A percentile compares a stretch with the other conserved stretches of the same genome.
phyloP scores from a whole-genome alignment of 73 alveolate species.

The Paramecium pentaurelia region DNA sequence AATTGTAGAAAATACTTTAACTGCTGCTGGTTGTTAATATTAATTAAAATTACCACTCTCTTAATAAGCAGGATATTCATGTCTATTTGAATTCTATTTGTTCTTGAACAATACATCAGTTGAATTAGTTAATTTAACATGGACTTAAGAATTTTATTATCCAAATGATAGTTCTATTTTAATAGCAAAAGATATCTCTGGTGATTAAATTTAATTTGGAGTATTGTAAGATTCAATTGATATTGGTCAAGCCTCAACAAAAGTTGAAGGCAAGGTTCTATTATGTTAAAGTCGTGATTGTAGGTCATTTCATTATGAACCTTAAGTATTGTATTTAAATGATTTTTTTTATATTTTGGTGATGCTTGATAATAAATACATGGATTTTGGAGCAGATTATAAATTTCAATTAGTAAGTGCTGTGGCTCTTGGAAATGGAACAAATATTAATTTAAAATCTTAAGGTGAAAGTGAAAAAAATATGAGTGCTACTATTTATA shows the following conservation, averaged over 20 bases:
- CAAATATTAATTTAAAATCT: neutral
- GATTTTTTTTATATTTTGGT: neutral
- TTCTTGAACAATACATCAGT: neutral
- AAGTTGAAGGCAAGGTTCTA: neutral
- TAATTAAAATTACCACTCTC: neutral
- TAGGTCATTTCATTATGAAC: neutral
- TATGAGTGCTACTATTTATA: neutral
- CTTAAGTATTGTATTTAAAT: neutral
- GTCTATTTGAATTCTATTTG: neutral
- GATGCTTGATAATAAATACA: neutral
- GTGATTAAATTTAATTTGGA: neutral
- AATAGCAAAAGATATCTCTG: neutral
- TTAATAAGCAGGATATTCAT: neutral
- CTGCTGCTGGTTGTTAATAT: neutral
- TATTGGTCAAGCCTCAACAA: neutral
- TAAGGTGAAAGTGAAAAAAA: neutral
- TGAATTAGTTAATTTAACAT: neutral
- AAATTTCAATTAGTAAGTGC: neutral
- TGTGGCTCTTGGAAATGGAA: neutral
- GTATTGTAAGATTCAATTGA: neutral
- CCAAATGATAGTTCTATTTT: neutral
- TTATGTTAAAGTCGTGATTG: neutral
- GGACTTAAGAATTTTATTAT: conserved; percentile 14
- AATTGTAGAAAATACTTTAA: neutral
- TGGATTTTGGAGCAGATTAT: neutral